phyloP scores from a whole-genome alignment of 108 stramenopile genomes.

The Stephanodiscus minutulus region DNA sequence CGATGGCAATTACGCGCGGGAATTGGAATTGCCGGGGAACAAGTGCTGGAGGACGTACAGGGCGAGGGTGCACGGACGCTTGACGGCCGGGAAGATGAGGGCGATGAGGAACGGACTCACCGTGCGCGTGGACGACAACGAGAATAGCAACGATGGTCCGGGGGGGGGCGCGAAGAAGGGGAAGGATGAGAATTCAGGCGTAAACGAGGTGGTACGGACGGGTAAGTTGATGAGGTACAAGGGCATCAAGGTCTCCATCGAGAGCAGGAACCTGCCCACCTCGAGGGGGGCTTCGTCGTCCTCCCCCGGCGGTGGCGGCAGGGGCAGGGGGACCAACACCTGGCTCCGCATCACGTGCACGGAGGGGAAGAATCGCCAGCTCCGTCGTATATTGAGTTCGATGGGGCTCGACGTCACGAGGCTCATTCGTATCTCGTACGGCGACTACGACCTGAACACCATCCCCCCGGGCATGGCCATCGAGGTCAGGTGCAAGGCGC shows the following conservation, averaged over 20 bases:
- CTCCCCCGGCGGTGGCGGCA: not conserved
- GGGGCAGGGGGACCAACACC: constrained; percentile 56
- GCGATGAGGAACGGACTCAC: constrained; percentile 58
- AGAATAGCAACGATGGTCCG: not conserved
- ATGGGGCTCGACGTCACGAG: constrained; percentile 76
- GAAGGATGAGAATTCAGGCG: not conserved
- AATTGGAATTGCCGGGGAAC: constrained; percentile 74
- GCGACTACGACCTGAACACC: constrained; percentile 79
- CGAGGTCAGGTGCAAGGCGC: constrained; percentile 58
- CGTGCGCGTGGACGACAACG: constrained; percentile 39
- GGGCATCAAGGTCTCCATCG: constrained; percentile 70
- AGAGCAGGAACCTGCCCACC: constrained; percentile 28
- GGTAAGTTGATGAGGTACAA: constrained; percentile 48
- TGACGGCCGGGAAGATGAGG: constrained; percentile 58
- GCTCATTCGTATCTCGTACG: constrained; percentile 73
- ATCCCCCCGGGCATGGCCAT: constrained; percentile 79
- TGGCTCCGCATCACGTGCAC: constrained; percentile 75
- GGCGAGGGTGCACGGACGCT: constrained; percentile 70
- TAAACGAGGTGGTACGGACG: constrained; percentile 12
- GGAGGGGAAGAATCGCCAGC: constrained; percentile 81
- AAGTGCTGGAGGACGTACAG: constrained; percentile 74
- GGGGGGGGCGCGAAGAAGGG: constrained; percentile 30
- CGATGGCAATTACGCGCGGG: constrained; percentile 69
- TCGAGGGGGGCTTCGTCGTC: not conserved
- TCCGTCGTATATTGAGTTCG: constrained; percentile 68